A percentile compares a stretch with the other conserved stretches of the same genome.
phyloP scores from a whole-genome alignment of 2,329 filamentous ascomycete genomes.

The Bimuria novae-zelandiae region DNA sequence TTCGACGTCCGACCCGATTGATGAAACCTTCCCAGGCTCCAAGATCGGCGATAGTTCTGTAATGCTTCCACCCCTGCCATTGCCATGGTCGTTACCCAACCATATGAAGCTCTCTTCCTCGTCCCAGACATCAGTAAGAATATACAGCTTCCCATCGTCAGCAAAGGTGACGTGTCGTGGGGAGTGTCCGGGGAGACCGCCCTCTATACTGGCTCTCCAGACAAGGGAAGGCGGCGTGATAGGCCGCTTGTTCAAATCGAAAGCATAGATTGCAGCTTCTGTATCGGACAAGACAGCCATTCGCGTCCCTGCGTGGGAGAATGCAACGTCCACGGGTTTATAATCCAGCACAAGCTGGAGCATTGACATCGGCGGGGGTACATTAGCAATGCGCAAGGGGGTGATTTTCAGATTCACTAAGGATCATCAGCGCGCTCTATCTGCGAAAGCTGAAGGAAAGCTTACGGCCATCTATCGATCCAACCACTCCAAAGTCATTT shows the following conservation, averaged over 20 bases:
- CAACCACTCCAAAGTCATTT: conserved; percentile 76
- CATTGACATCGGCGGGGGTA: conserved; percentile 91
- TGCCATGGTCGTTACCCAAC: conserved; percentile 25
- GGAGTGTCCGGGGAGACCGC: conserved; percentile 14
- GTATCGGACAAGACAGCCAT: conserved; percentile 74
- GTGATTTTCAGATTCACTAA: conserved; percentile 75
- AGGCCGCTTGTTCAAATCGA: conserved; percentile 65
- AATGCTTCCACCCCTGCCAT: conserved; percentile 22
- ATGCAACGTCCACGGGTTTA: conserved; percentile 73
- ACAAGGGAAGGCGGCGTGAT: conserved; percentile 51
- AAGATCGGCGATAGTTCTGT: conserved; percentile 18
- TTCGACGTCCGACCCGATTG: conserved; percentile 29
- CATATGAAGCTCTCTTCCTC: conserved; percentile 37
- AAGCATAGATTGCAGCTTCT: conserved; percentile 71
- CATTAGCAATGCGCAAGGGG: conserved; percentile 78
- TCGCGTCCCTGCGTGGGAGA: conserved; percentile 53
- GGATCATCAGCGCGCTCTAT: conserved; percentile 21
- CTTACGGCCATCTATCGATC: conserved; percentile 79
- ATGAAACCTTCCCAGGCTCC: conserved; percentile 28
- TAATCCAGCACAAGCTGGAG: conserved; percentile 69
- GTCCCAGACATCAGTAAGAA: conserved; percentile 42
- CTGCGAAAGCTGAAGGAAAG: conserved; percentile 12
- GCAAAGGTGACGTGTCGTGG: conserved; percentile 56
- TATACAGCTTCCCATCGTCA: conserved; percentile 42
- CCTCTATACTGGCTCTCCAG: conserved; percentile 37